Evolutionary conservation across 306 rosid genomes (phyloP).

Genomic region (Acacia confusa): DNA sequence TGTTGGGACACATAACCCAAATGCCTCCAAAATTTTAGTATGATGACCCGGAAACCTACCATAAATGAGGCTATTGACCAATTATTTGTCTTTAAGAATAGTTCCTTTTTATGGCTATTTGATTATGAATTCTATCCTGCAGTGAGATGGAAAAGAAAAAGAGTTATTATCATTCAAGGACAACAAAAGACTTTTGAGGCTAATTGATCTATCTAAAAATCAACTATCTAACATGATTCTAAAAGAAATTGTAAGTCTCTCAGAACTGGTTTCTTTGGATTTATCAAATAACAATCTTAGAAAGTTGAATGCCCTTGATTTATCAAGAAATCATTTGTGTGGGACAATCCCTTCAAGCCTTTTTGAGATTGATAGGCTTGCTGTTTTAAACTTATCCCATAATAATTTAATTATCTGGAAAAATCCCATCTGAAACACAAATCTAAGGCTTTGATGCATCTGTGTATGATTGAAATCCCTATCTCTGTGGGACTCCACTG

Average conservation of each 20-base stretch:
- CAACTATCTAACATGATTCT: background rate
- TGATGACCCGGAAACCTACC: background rate
- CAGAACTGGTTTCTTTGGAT: background rate
- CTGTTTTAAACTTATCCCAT: background rate
- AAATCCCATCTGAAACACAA: slow-evolving; percentile 22
- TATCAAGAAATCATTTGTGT: slow-evolving; percentile 19
- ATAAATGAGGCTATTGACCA: background rate
- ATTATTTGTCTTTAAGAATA: background rate
- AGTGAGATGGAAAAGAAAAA: background rate
- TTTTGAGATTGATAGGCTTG: background rate
- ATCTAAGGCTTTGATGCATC: slow-evolving; percentile 3
- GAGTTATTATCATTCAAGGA: background rate
- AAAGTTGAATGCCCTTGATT: background rate
- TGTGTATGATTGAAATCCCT: background rate
- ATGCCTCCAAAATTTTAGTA: background rate
- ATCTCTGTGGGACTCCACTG: background rate
- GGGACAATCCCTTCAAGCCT: background rate
- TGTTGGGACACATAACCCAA: background rate
- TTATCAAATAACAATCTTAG: background rate
- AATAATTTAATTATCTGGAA: background rate
- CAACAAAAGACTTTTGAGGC: background rate
- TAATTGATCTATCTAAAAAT: slow-evolving; percentile 16
- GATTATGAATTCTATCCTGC: background rate
- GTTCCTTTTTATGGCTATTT: background rate
- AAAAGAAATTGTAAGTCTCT: background rate